A percentile compares a stretch with the other conserved stretches of the same genome.
phyloP scores from a whole-genome alignment of 257 asterid genomes.

The Echites panduratus region DNA sequence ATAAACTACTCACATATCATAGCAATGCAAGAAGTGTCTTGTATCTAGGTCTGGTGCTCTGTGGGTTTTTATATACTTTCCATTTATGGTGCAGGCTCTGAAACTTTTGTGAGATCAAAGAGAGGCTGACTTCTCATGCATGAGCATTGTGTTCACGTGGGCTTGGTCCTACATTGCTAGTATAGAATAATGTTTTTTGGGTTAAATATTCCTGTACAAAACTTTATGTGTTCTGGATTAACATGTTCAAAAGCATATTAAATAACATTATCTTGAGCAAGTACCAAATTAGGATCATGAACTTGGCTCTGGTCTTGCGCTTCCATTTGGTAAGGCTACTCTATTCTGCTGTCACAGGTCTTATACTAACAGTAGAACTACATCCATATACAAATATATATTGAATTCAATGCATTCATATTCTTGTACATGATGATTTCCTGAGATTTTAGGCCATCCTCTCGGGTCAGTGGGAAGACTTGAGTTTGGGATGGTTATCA shows the following conservation, averaged over 20 bases:
- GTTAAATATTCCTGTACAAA: conserved; percentile 22
- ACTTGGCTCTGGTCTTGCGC: conserved; percentile 34
- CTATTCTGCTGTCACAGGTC: neutral
- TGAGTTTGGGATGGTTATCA: neutral
- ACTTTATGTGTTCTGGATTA: conserved; percentile 47
- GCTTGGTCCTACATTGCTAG: conserved; percentile 56
- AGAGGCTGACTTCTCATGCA: conserved; percentile 58
- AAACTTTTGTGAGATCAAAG: conserved; percentile 22
- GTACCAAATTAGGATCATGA: conserved; percentile 50
- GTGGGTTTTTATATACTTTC: conserved; percentile 11
- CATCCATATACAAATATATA: too few species aligned
- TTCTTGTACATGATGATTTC: too few species aligned
- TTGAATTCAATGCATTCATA: too few species aligned
- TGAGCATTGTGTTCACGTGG: conserved; percentile 69
- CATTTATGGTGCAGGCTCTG: conserved; percentile 25
- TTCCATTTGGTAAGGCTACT: conserved; percentile 19
- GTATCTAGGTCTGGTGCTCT: conserved; percentile 9
- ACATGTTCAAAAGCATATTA: conserved; percentile 37
- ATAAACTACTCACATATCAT: too few species aligned
- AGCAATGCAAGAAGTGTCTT: too few species aligned
- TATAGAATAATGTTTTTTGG: conserved; percentile 26
- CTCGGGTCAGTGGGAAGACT: neutral
- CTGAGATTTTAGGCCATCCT: too few species aligned
- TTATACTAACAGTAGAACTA: too few species aligned
- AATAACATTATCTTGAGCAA: conserved; percentile 23